phyloP scores from a whole-genome alignment of 352 stramenopile species.

The Phytopythium helicoides region DNA sequence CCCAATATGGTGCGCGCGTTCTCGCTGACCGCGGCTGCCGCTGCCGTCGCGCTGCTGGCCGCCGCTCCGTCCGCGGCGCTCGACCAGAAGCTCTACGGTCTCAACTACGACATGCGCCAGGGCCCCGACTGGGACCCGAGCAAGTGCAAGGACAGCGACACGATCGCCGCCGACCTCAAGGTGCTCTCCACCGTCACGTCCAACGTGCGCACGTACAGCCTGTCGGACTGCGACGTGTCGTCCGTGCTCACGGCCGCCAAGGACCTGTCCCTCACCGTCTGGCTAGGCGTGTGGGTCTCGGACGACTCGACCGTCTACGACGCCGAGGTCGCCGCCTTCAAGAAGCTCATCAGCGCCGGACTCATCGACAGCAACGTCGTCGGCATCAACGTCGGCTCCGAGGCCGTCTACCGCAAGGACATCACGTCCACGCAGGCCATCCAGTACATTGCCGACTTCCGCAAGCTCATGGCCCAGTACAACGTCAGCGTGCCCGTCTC shows the following conservation, averaged over 20 bases:
- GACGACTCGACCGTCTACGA: conserved; percentile 60
- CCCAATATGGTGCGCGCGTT: conserved; percentile 19
- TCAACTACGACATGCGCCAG: conserved; percentile 85
- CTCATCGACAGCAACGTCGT: conserved; percentile 79
- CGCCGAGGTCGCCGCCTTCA: conserved; percentile 58
- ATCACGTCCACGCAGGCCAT: conserved; percentile 70
- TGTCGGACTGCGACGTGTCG: conserved; percentile 73
- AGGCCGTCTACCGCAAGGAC: conserved; percentile 78
- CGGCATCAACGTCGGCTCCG: conserved; percentile 83
- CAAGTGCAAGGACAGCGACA: conserved; percentile 70
- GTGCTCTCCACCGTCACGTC: conserved; percentile 58
- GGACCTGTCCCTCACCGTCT: conserved; percentile 63
- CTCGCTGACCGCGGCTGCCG: conserved; percentile 16
- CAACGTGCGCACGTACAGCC: conserved; percentile 80
- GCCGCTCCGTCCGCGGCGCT: conserved; percentile 37
- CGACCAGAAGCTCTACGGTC: conserved; percentile 70
- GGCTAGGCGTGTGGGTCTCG: conserved; percentile 82
- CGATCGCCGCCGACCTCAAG: conserved; percentile 72
- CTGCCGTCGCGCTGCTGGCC: conserved; percentile 21
- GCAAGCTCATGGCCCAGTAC: conserved; percentile 59
- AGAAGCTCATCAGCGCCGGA: conserved; percentile 51
- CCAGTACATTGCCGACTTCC: conserved; percentile 73
- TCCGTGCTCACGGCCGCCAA: conserved; percentile 71
- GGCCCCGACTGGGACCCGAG: conserved; percentile 71
- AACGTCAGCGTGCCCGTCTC: conserved; percentile 56